Percentiles rank a stretch among this genome's conserved stretches.
These are phyloP conservation scores for Scheffersomyces segobiensis DNA, from an alignment of 1,139 yeast genomes.

Conservation along the genomic window DNA sequence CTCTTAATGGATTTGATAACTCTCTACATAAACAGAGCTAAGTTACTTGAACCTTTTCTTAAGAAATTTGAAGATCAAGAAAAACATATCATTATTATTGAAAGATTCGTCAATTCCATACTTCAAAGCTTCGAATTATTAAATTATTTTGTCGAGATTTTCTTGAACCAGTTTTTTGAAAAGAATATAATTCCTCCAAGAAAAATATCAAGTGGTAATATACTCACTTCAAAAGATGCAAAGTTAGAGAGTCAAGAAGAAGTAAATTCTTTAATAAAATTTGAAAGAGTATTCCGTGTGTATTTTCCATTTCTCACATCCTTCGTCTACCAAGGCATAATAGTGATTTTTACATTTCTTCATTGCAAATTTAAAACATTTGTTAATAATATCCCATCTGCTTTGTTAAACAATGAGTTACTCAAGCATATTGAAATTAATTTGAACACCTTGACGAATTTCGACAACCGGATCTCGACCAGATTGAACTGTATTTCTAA, in stretches of 20 bases:
- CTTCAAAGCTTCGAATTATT: slow-evolving; percentile 38
- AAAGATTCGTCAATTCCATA: slow-evolving; percentile 38
- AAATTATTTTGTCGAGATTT: slow-evolving; percentile 25
- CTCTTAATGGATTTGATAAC: slow-evolving; percentile 46
- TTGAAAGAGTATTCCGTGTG: slow-evolving; percentile 36
- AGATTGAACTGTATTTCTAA: slow-evolving; percentile 20
- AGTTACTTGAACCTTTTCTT: slow-evolving; percentile 53
- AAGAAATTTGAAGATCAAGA: slow-evolving; percentile 35
- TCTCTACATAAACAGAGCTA: slow-evolving; percentile 50
- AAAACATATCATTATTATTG: slow-evolving; percentile 26
- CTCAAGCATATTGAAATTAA: slow-evolving; percentile 25
- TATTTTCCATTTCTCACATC: slow-evolving; percentile 50
- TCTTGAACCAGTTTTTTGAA: slow-evolving; percentile 18
- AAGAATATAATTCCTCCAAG: slow-evolving; percentile 13
- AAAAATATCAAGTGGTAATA: not conserved
- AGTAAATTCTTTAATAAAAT: slow-evolving; percentile 16
- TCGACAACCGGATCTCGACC: slow-evolving; percentile 25
- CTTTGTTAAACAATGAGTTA: slow-evolving; percentile 18
- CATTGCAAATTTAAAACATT: slow-evolving; percentile 44
- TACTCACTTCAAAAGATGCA: not conserved
- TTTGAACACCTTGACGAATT: slow-evolving; percentile 22
- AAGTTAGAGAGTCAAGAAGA: slow-evolving; percentile 1
- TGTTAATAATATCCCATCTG: slow-evolving; percentile 19
- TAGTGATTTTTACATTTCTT: slow-evolving; percentile 50
- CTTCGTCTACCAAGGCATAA: slow-evolving; percentile 52